Percentiles rank a stretch among this genome's conserved stretches.
These are phyloP conservation scores for Talaromyces sp. DNA, from an alignment of 2,329 filamentous ascomycete species.

Conservation along the genomic window DNA sequence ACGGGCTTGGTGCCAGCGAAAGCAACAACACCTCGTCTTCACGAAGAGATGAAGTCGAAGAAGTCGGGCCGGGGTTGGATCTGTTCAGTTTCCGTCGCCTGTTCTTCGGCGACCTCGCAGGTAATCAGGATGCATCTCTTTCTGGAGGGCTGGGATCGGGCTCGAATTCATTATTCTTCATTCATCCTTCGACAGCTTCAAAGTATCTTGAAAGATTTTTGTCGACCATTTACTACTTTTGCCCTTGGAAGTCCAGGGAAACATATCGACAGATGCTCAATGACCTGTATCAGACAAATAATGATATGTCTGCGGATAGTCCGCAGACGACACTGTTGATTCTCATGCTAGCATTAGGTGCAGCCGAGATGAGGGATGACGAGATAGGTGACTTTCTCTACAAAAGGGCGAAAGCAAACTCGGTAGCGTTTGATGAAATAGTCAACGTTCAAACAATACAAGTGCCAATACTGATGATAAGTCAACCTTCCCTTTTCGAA, in stretches of 20 bases:
- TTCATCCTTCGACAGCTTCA: constrained; percentile 40
- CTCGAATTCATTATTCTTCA: constrained; percentile 32
- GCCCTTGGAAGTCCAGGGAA: constrained; percentile 37
- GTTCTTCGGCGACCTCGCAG: constrained; percentile 41
- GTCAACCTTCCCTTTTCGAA: constrained; percentile 21
- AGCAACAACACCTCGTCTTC: background rate
- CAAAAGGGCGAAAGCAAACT: constrained; percentile 42
- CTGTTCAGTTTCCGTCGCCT: constrained; percentile 39
- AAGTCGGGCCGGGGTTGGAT: constrained; percentile 38
- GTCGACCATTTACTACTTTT: constrained; percentile 40
- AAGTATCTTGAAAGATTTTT: constrained; percentile 42
- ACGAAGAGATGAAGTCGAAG: constrained; percentile 30
- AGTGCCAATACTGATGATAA: constrained; percentile 47
- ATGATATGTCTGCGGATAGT: constrained; percentile 33
- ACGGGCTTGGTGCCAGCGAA: constrained; percentile 21
- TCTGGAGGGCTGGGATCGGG: constrained; percentile 21
- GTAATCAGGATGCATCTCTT: constrained; percentile 31
- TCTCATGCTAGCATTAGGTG: constrained; percentile 37
- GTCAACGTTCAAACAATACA: constrained; percentile 47
- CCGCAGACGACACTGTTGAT: constrained; percentile 39
- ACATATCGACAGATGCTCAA: constrained; percentile 37
- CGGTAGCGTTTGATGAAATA: constrained; percentile 40
- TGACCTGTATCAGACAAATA: constrained; percentile 33
- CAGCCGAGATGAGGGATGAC: constrained; percentile 40
- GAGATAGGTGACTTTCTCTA: constrained; percentile 43